Percentiles rank a stretch among this genome's conserved stretches.
Evolutionary conservation across 1,139 yeast genomes (phyloP).

Genomic region (Scheffersomyces illinoinensis): DNA sequence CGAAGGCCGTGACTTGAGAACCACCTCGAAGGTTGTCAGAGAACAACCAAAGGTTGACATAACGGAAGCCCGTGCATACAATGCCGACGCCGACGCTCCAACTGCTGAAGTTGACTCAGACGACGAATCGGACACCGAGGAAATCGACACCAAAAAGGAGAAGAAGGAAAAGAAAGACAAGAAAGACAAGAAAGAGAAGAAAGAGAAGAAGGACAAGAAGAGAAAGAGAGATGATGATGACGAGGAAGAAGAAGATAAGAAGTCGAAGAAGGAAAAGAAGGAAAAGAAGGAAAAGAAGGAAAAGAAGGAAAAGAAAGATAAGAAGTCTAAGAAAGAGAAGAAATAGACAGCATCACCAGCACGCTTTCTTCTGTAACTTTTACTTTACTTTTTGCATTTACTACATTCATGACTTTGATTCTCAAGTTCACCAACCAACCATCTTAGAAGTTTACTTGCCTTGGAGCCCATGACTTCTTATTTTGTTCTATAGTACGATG

Average conservation of each 20-base stretch:
- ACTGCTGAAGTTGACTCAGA: slow-evolving; percentile 37
- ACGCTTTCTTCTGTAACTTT: not conserved
- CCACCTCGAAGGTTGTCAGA: slow-evolving; percentile 73
- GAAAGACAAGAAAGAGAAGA: slow-evolving; percentile 23
- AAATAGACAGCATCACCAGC: slow-evolving; percentile 21
- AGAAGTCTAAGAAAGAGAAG: slow-evolving; percentile 46
- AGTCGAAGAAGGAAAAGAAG: slow-evolving; percentile 49
- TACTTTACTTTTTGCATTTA: not conserved
- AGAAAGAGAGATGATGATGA: slow-evolving; percentile 22
- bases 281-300: slow-evolving; percentile 31
- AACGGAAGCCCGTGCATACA: slow-evolving; percentile 82
- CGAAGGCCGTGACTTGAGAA: slow-evolving; percentile 92
- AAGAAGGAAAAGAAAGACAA: slow-evolving; percentile 33
- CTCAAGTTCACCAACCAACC: not conserved
- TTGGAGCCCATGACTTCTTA: not conserved
- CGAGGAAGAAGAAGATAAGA: slow-evolving; percentile 33
- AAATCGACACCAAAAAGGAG: slow-evolving; percentile 37
- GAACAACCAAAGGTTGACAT: slow-evolving; percentile 83
- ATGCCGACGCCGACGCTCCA: slow-evolving; percentile 86
- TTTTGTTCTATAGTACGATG: slow-evolving; percentile 4
- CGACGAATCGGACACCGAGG: slow-evolving; percentile 52
- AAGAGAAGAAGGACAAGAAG: slow-evolving; percentile 25
- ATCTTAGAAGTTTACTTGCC: not conserved
- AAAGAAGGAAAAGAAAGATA: slow-evolving; percentile 25
- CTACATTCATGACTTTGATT: not conserved